A percentile compares a stretch with the other conserved stretches of the same genome.
Evolutionary conservation across 2,329 filamentous ascomycete species (phyloP).

Genomic region (Fusarium sulawesiense): DNA sequence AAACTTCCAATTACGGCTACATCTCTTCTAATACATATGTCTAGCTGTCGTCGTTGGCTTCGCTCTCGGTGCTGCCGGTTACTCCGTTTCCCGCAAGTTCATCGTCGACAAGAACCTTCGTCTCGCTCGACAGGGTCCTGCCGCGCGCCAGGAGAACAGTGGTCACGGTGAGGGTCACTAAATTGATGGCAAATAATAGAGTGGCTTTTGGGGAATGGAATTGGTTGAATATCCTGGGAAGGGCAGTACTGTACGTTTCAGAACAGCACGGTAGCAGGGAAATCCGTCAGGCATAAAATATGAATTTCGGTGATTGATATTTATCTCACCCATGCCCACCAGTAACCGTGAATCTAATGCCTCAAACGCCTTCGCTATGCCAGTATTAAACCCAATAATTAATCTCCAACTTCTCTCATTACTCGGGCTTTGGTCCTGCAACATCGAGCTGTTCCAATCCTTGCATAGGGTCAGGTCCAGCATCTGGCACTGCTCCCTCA

Average conservation of each 20-base stretch:
- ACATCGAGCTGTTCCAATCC: constrained; percentile 93
- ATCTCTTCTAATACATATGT: constrained; percentile 43
- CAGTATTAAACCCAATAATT: constrained; percentile 43
- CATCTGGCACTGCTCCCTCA: constrained; percentile 55
- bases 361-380: constrained; percentile 62
- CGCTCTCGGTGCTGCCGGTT: constrained; percentile 82
- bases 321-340: constrained; percentile 38
- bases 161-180: constrained; percentile 50
- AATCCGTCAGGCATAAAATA: constrained; percentile 42
- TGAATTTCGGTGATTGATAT: constrained; percentile 44
- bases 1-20: constrained; percentile 28
- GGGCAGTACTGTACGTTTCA: constrained; percentile 45
- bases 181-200: constrained; percentile 23
- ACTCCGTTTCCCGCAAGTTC: constrained; percentile 87
- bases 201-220: constrained; percentile 27
- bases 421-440: constrained; percentile 84
- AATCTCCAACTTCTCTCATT: constrained; percentile 51
- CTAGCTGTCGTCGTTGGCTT: constrained; percentile 88
- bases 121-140: constrained; percentile 75
- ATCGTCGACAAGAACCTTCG: constrained; percentile 91
- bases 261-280: constrained; percentile 39
- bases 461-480: constrained; percentile 89
- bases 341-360: constrained; percentile 42
- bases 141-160: constrained; percentile 53
- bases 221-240: constrained; percentile 32